Conservation (phyloP, 768 basidiomycete genomes). For the Leccinum obscurum region DNA sequence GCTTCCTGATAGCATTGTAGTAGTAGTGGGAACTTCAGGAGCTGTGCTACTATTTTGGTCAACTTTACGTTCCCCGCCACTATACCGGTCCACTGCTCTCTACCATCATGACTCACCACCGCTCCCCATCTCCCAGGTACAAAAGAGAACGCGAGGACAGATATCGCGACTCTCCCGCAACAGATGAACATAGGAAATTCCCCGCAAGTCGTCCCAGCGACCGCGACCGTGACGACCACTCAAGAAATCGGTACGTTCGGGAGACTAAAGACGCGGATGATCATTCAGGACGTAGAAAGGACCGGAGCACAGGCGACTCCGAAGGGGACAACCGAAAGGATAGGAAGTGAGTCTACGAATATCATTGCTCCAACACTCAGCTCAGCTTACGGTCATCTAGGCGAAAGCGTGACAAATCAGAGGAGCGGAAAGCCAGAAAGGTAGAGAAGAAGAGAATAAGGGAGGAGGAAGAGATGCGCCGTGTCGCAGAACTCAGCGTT, state of each 20-base stretch:
- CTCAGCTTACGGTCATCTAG: constrained; percentile 39
- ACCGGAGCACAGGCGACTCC: constrained; percentile 20
- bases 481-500: constrained; percentile 91
- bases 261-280: constrained; percentile 34
- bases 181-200: constrained; percentile 32
- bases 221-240: constrained; percentile 24
- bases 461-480: constrained; percentile 88
- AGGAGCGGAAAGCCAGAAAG: constrained; percentile 81
- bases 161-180: constrained; percentile 37
- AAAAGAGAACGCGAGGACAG: constrained; percentile 28
- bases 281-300: constrained; percentile 29
- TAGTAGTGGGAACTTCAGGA: constrained; percentile 3
- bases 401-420: constrained; percentile 84
- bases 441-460: constrained; percentile 81
- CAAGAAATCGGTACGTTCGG: constrained; percentile 34
- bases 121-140: constrained; percentile 46
- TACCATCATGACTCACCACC: constrained; percentile 43
- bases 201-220: constrained; percentile 34
- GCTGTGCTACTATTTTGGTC: neutral
- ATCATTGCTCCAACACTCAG: neutral
- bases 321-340: constrained; percentile 37
- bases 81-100: neutral
- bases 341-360: constrained; percentile 46
- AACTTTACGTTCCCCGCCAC: neutral
- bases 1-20: constrained; percentile 24